Conservation (phyloP, 2,329 filamentous ascomycete species). For the Xylaria sp. region DNA sequence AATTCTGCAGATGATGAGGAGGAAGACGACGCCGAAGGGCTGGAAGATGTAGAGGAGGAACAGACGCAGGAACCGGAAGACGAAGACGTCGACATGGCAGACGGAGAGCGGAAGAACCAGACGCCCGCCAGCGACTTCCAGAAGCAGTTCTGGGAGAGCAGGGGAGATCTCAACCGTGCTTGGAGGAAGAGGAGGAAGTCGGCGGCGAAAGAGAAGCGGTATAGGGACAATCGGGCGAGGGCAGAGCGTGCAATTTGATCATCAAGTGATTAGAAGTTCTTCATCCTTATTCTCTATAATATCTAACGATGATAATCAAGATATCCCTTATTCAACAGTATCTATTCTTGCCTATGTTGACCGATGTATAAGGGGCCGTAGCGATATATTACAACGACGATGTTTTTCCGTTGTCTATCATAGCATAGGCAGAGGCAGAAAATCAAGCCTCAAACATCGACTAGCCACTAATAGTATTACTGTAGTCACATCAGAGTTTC, state of each 20-base stretch:
- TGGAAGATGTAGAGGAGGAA: slow-evolving; percentile 55
- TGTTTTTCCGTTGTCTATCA: neutral
- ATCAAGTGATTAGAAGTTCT: neutral
- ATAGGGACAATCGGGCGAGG: slow-evolving; percentile 70
- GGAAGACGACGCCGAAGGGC: slow-evolving; percentile 48
- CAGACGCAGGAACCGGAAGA: slow-evolving; percentile 52
- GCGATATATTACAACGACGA: too few relatives aligned
- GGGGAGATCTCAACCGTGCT: slow-evolving; percentile 70
- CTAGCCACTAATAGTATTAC: neutral
- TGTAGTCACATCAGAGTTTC: neutral
- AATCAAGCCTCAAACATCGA: neutral
- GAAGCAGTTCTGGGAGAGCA: slow-evolving; percentile 74
- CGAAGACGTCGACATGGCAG: slow-evolving; percentile 38
- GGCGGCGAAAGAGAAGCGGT: slow-evolving; percentile 72
- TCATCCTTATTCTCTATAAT: neutral
- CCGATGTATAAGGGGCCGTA: neutral
- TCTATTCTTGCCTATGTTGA: neutral
- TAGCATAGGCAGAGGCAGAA: neutral
- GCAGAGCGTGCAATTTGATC: slow-evolving; percentile 55
- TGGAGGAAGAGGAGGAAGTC: slow-evolving; percentile 74
- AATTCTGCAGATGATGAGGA: slow-evolving; percentile 48
- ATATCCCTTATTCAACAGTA: slow-evolving; percentile 6
- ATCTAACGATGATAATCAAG: slow-evolving; percentile 8
- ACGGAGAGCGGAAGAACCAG: slow-evolving; percentile 16
- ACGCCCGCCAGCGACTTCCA: slow-evolving; percentile 63